Conservation (phyloP, 768 basidiomycete genomes). For the Trametes punicea region DNA sequence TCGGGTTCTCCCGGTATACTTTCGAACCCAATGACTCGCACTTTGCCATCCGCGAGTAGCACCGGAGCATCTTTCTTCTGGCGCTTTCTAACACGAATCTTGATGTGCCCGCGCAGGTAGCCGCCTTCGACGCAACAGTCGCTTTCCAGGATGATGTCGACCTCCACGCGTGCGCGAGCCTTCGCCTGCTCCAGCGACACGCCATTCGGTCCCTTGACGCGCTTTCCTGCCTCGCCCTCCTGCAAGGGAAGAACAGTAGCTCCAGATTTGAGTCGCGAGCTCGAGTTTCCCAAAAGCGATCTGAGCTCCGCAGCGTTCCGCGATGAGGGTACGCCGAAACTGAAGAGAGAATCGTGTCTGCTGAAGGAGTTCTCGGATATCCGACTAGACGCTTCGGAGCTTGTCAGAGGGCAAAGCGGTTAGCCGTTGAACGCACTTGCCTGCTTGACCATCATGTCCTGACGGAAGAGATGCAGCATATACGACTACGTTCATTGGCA, state of each 20-base stretch:
- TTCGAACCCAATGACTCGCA: constrained; percentile 85
- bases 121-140: constrained; percentile 80
- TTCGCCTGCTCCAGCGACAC: constrained; percentile 70
- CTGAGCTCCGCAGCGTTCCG: constrained; percentile 57
- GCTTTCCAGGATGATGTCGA: constrained; percentile 77
- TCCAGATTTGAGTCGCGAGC: constrained; percentile 52
- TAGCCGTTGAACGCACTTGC: too few relatives aligned
- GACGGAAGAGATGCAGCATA: too few relatives aligned
- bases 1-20: constrained; percentile 52
- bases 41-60: constrained; percentile 68
- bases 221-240: neutral
- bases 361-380: neutral
- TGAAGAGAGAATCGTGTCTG: constrained; percentile 50
- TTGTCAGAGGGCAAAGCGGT: neutral
- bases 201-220: constrained; percentile 7
- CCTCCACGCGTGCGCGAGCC: constrained; percentile 68
- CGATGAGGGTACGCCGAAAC: constrained; percentile 44
- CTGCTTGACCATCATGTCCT: too few relatives aligned
- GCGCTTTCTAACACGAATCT: constrained; percentile 57
- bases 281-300: constrained; percentile 58
- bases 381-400: neutral
- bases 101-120: constrained; percentile 63
- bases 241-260: constrained; percentile 40
- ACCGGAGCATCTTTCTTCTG: constrained; percentile 56
- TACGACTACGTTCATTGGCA: too few relatives aligned